Percentiles rank a stretch among this genome's conserved stretches.
Conservation (phyloP, 2,329 filamentous ascomycete species). For the Verticillium longisporum region DNA sequence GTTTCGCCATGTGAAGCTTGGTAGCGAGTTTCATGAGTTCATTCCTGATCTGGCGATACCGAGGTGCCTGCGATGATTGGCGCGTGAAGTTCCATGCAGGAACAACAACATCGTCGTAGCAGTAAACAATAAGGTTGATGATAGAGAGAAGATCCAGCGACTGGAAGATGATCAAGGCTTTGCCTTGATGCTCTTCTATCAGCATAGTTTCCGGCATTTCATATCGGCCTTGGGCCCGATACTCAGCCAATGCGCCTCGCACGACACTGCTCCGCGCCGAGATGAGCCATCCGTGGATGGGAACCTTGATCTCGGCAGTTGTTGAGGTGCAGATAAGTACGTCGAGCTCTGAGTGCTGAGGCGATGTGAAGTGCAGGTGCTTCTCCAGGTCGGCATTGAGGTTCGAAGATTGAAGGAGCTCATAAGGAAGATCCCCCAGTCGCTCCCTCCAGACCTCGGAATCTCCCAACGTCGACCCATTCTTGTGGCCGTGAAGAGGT, state of each 20-base stretch:
- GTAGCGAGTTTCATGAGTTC: conserved; percentile 86
- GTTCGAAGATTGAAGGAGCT: conserved; percentile 55
- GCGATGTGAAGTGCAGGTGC: conserved; percentile 35
- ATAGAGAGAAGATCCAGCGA: conserved; percentile 70
- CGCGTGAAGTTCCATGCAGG: conserved; percentile 82
- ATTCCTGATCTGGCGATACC: conserved; percentile 71
- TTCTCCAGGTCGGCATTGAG: conserved; percentile 55
- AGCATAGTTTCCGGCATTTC: conserved; percentile 53
- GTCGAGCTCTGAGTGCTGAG: conserved; percentile 33
- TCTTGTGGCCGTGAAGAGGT: conserved; percentile 26
- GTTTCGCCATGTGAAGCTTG: conserved; percentile 58
- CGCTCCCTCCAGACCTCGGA: conserved; percentile 40
- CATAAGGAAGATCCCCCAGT: conserved; percentile 41
- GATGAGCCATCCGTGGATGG: conserved; percentile 77
- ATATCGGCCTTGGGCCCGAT: conserved; percentile 46
- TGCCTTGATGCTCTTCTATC: conserved; percentile 44
- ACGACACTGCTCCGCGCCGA: conserved; percentile 66
- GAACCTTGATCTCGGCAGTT: conserved; percentile 63
- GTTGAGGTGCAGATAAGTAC: conserved; percentile 47
- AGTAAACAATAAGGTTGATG: conserved; percentile 70
- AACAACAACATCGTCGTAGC: conserved; percentile 73
- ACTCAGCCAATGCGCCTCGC: conserved; percentile 52
- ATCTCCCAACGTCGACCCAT: conserved; percentile 32
- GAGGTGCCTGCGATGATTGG: conserved; percentile 56
- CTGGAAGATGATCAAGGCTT: conserved; percentile 56